These are phyloP conservation scores for Eucalyptus cloeziana DNA, from an alignment of 345 rosid species.

Conservation along the genomic window DNA sequence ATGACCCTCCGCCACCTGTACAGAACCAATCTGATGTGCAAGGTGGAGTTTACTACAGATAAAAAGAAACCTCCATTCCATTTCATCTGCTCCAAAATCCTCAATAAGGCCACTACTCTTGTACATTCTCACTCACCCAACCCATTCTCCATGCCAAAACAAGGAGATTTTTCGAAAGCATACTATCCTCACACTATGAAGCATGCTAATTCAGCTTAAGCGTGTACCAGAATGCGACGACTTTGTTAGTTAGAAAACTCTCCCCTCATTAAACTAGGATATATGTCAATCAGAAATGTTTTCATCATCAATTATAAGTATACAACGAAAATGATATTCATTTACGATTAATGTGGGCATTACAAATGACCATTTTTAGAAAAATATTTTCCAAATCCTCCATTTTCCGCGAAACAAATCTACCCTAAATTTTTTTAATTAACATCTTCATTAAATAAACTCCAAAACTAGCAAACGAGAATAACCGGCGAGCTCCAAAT, in stretches of 20 bases:
- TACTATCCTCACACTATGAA: not conserved
- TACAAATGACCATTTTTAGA: no score
- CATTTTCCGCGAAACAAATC: not conserved
- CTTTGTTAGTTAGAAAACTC: not conserved
- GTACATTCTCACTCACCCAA: not conserved
- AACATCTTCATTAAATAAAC: not conserved
- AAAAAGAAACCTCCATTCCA: not conserved
- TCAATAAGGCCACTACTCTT: not conserved
- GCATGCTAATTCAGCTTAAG: not conserved
- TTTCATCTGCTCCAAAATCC: not conserved
- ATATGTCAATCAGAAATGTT: not conserved
- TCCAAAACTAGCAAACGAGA: not conserved
- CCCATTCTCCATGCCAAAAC: not conserved
- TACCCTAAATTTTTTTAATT: not conserved
- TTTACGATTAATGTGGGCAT: no score
- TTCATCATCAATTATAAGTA: no score
- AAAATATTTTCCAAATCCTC: no score
- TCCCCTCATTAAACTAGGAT: fast-evolving
- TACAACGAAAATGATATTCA: no score
- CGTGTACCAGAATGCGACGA: not conserved
- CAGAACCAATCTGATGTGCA: not conserved
- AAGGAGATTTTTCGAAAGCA: not conserved
- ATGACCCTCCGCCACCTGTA: not conserved
- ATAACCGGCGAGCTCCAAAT: not conserved
- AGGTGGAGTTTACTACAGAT: not conserved